phyloP scores from a whole-genome alignment of 805 yeast species.

The Candida coquimbonensis region DNA sequence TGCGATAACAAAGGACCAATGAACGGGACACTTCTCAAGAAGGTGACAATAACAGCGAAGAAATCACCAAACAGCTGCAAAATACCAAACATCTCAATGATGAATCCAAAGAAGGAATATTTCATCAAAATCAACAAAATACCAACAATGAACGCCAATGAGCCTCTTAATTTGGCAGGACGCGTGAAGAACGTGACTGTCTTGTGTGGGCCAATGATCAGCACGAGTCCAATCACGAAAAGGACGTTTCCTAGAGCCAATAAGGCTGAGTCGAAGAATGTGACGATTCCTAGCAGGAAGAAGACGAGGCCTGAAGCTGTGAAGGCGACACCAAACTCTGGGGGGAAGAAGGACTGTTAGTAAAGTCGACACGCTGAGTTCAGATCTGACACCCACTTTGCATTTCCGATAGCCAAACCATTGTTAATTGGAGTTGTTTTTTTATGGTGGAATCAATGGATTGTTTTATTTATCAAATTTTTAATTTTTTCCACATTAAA shows the following conservation, averaged over 20 bases:
- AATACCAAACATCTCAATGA: constrained; percentile 83
- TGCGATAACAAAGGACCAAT: constrained; percentile 80
- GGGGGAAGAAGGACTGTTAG: constrained; percentile 1
- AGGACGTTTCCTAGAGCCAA: constrained; percentile 75
- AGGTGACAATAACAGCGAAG: constrained; percentile 80
- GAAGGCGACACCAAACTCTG: constrained; percentile 88
- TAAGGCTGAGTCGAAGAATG: constrained; percentile 83
- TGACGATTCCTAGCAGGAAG: constrained; percentile 73
- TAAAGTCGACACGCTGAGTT: not conserved
- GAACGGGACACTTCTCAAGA: constrained; percentile 79
- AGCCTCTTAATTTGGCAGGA: constrained; percentile 81
- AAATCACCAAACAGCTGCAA: constrained; percentile 86
- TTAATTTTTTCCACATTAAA: too few species aligned
- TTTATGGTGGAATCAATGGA: not conserved
- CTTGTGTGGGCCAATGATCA: constrained; percentile 84
- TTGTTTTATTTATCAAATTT: too few species aligned
- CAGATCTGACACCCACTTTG: constrained; percentile 40
- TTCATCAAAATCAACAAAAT: constrained; percentile 67
- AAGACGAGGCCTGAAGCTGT: constrained; percentile 75
- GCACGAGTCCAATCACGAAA: constrained; percentile 58
- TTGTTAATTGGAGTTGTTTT: not conserved
- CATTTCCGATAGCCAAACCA: constrained; percentile 69
- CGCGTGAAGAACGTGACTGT: constrained; percentile 79
- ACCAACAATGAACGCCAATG: constrained; percentile 72
- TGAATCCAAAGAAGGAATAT: constrained; percentile 77